Evolutionary conservation across 1,139 yeast genomes (phyloP).

Genomic region (Yamadazyma mexicana): DNA sequence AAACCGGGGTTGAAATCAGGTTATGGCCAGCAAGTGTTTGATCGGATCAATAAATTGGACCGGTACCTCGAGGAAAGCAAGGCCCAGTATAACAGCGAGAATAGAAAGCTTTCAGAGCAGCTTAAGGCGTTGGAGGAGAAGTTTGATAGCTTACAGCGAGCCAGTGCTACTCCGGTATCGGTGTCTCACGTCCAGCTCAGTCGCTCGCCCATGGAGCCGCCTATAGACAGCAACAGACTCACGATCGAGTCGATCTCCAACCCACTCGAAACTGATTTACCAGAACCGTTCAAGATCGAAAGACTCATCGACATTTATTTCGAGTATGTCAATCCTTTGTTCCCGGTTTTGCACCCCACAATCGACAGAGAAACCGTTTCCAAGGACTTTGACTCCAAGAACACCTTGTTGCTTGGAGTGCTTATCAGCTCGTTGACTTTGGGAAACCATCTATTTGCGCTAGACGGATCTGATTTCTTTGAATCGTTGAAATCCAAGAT

Average conservation of each 20-base stretch:
- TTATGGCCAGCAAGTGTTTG: constrained; percentile 27
- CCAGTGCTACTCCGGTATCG: not conserved
- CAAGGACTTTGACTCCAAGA: constrained; percentile 7
- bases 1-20: constrained; percentile 32
- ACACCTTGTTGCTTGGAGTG: constrained; percentile 14
- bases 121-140: constrained; percentile 12
- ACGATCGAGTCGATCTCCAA: not conserved
- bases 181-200: not conserved
- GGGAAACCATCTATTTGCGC: constrained; percentile 5
- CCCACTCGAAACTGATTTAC: not conserved
- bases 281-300: constrained; percentile 8
- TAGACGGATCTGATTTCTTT: constrained; percentile 8
- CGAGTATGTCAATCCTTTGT: constrained; percentile 15
- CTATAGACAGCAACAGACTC: not conserved
- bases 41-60: constrained; percentile 17
- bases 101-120: constrained; percentile 9
- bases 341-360: constrained; percentile 17
- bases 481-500: constrained; percentile 16
- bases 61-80: constrained; percentile 12
- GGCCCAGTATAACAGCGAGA: constrained; percentile 9
- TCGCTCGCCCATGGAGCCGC: not conserved
- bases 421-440: constrained; percentile 9
- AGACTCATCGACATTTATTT: constrained; percentile 16
- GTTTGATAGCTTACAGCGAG: constrained; percentile 7
- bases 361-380: constrained; percentile 9